Evolutionary conservation across 2,329 filamentous ascomycete genomes (phyloP).

Genomic region (Colletotrichum theobromicola): DNA sequence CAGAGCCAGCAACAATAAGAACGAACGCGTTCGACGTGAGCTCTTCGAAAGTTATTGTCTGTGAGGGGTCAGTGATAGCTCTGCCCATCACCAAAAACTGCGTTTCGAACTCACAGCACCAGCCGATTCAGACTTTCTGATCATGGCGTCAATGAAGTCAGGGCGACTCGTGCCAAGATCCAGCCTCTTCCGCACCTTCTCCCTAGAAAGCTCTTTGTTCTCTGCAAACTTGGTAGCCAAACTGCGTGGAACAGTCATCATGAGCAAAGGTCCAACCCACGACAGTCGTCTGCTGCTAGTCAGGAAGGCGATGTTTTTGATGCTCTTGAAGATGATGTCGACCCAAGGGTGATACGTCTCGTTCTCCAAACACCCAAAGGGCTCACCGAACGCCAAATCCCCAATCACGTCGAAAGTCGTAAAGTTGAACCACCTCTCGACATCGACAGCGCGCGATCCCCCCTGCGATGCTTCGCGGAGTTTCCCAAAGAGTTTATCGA

Average conservation of each 20-base stretch:
- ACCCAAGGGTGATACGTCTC: slow-evolving; percentile 22
- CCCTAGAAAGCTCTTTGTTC: neutral
- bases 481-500: slow-evolving; percentile 27
- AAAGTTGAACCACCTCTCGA: slow-evolving; percentile 19
- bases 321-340: slow-evolving; percentile 11
- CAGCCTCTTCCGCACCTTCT: slow-evolving; percentile 2
- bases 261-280: neutral
- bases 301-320: neutral
- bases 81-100: neutral
- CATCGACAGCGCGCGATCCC: slow-evolving; percentile 6
- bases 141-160: slow-evolving; percentile 11
- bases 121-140: slow-evolving; percentile 2
- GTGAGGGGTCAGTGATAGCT: neutral
- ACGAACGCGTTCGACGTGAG: slow-evolving; percentile 15
- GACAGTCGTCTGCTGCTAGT: neutral
- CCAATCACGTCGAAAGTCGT: slow-evolving; percentile 24
- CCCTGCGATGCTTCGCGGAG: slow-evolving; percentile 9
- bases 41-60: neutral
- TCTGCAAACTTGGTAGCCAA: neutral
- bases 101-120: neutral
- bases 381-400: slow-evolving; percentile 23
- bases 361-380: slow-evolving; percentile 20
- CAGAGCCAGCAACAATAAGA: slow-evolving; percentile 33
- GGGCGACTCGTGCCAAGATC: neutral
- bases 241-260: neutral